phyloP scores from a whole-genome alignment of 1,139 yeast species.

The Saccharomyces pastorianus region DNA sequence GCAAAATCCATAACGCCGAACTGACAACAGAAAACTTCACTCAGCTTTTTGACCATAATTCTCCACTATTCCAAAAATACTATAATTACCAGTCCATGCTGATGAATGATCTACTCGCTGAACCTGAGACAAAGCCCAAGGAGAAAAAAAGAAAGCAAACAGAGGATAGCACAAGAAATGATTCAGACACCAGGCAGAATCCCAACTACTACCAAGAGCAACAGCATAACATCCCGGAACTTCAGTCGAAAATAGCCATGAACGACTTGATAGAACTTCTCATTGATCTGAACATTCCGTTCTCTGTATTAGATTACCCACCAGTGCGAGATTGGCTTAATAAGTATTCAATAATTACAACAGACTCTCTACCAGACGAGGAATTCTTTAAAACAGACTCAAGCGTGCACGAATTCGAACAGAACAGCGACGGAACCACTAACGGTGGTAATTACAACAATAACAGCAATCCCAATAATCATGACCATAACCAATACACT shows the following conservation, averaged over 20 bases:
- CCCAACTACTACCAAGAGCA: not conserved
- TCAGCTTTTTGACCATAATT: not conserved
- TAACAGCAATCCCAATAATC: not conserved
- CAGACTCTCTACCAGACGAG: not conserved
- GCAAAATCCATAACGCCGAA: not conserved
- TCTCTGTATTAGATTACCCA: not conserved
- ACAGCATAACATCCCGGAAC: not conserved
- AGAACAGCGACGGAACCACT: not conserved
- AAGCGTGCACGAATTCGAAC: not conserved
- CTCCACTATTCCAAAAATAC: not conserved
- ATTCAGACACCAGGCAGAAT: not conserved
- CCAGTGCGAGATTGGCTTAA: not conserved
- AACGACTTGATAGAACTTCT: not conserved
- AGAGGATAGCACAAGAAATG: not conserved
- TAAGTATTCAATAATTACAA: not conserved
- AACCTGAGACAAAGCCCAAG: not conserved
- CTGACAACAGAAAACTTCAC: not conserved
- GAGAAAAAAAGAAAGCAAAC: not conserved
- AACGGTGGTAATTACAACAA: not conserved
- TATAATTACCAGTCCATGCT: not conserved
- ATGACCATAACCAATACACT: not conserved
- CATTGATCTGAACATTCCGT: not conserved
- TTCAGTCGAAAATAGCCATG: not conserved
- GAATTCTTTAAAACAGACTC: not conserved
- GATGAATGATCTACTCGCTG: not conserved